Evolutionary conservation across 1,284 basidiomycete species (phyloP).

Genomic region (Leccinum angustisporum): DNA sequence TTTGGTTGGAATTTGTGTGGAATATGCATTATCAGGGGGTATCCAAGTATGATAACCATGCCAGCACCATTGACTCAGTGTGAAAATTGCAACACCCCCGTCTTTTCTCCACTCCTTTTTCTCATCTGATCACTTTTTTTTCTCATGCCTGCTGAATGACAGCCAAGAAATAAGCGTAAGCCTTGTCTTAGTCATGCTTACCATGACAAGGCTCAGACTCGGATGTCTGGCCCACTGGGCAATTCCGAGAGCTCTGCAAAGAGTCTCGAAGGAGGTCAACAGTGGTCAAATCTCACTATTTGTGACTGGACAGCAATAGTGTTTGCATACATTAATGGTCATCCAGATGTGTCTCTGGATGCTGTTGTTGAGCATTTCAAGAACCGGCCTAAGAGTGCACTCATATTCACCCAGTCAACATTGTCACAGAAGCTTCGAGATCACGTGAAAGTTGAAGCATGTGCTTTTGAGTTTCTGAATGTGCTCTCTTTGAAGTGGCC

Average conservation of each 20-base stretch:
- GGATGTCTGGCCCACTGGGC: neutral
- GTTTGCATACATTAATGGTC: too few species aligned
- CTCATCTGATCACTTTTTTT: too few species aligned
- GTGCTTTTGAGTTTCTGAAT: too few species aligned
- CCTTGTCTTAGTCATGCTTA: neutral
- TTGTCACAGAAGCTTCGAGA: neutral
- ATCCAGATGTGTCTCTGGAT: neutral
- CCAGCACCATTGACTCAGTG: neutral
- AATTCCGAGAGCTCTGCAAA: neutral
- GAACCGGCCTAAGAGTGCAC: neutral
- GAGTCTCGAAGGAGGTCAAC: neutral
- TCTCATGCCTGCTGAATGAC: neutral
- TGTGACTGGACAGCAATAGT: too few species aligned
- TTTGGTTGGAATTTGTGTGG: too few species aligned
- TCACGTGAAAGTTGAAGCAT: neutral
- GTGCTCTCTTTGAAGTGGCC: too few species aligned
- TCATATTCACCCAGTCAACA: neutral
- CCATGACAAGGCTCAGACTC: neutral
- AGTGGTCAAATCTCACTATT: too few species aligned
- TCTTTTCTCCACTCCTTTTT: neutral
- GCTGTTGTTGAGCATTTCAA: neutral
- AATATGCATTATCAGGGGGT: neutral
- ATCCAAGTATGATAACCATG: neutral
- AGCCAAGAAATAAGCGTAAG: neutral
- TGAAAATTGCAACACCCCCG: neutral